Conservation (phyloP, 1,139 yeast species). For the Yamadazyma dendronema region DNA sequence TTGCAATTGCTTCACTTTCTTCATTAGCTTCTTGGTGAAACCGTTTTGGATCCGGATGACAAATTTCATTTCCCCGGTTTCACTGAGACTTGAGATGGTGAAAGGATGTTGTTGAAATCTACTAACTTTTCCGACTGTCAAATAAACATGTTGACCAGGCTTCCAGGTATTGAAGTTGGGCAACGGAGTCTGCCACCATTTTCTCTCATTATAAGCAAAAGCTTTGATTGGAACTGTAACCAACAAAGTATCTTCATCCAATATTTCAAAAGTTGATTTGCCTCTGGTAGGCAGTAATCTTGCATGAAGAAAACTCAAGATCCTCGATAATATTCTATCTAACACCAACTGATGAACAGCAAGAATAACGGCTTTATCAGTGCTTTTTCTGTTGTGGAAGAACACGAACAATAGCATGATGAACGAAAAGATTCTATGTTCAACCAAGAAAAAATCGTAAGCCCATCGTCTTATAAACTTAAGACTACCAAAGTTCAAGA, state of each 20-base stretch:
- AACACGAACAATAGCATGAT: constrained; percentile 44
- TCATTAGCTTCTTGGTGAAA: constrained; percentile 39
- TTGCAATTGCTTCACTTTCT: constrained; percentile 19
- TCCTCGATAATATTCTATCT: constrained; percentile 38
- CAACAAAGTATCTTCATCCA: constrained; percentile 43
- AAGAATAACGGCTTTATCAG: constrained; percentile 34
- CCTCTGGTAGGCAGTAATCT: constrained; percentile 41
- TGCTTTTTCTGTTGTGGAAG: constrained; percentile 38
- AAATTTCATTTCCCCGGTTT: constrained; percentile 36
- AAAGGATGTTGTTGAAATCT: constrained; percentile 48
- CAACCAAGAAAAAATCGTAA: constrained; percentile 44
- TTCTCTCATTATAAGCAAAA: constrained; percentile 17
- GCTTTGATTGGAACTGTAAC: constrained; percentile 35
- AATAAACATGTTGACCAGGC: constrained; percentile 47
- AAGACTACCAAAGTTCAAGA: constrained; percentile 39
- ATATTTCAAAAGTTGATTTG: constrained; percentile 34
- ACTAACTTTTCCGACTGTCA: constrained; percentile 39
- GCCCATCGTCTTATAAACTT: constrained; percentile 38
- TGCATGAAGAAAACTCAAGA: constrained; percentile 31
- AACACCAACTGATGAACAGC: constrained; percentile 46
- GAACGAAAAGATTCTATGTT: constrained; percentile 42
- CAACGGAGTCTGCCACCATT: constrained; percentile 31
- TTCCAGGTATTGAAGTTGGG: constrained; percentile 46
- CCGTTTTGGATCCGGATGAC: constrained; percentile 43
- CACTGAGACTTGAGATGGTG: constrained; percentile 41